Evolutionary conservation across 148 eudicot genomes (phyloP).

Genomic region (Camellia lanceoleosa): DNA sequence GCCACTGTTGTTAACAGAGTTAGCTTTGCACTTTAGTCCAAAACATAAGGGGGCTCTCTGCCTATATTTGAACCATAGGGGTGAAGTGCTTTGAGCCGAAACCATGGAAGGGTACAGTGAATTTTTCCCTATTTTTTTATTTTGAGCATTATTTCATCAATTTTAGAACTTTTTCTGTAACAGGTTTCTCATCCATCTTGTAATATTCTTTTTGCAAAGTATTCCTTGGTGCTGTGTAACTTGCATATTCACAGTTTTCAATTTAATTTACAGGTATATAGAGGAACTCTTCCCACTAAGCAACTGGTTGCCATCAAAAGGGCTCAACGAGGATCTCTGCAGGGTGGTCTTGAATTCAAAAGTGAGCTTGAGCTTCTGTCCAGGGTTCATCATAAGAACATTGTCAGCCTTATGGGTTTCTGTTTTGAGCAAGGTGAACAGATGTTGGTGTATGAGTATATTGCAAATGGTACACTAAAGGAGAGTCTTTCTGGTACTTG

Average conservation of each 20-base stretch:
- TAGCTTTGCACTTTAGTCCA: no score
- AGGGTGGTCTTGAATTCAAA: constrained; percentile 79
- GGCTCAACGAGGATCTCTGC: constrained; percentile 72
- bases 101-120: no score
- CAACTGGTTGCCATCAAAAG: constrained; percentile 74
- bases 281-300: constrained; percentile 57
- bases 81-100: no score
- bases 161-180: not conserved
- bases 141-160: not conserved
- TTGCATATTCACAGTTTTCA: not conserved
- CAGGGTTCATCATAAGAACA: constrained; percentile 90
- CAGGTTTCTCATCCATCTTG: not conserved
- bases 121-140: no score
- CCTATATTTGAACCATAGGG: no score
- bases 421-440: constrained; percentile 79
- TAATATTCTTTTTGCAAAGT: not conserved
- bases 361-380: constrained; percentile 89
- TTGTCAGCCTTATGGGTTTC: constrained; percentile 79
- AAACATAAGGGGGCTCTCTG: no score
- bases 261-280: constrained; percentile 53
- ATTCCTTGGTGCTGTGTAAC: not conserved
- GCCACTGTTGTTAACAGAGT: no score
- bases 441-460: constrained; percentile 75
- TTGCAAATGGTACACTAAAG: constrained; percentile 74
- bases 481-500: constrained; percentile 69